These are phyloP conservation scores for Herpotrichia juniperi DNA, from an alignment of 2,329 filamentous ascomycete genomes.

Conservation along the genomic window DNA sequence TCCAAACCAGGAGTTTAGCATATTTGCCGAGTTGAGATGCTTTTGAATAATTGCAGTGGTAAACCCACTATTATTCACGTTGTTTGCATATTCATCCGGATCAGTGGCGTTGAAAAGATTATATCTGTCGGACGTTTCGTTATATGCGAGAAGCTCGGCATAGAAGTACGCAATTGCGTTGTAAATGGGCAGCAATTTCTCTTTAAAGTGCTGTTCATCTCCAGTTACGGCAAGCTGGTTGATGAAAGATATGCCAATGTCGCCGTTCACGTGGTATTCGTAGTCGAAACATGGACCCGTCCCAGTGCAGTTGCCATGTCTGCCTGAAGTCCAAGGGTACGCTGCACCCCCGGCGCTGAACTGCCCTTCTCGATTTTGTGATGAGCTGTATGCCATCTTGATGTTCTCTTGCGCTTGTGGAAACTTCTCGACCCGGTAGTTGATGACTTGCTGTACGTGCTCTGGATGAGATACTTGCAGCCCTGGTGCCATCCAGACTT, in stretches of 20 bases:
- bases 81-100: slow-evolving; percentile 73
- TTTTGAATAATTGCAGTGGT: slow-evolving; percentile 68
- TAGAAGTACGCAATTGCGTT: slow-evolving; percentile 68
- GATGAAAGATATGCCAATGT: slow-evolving; percentile 67
- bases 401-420: slow-evolving; percentile 66
- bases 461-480: slow-evolving; percentile 68
- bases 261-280: slow-evolving; percentile 73
- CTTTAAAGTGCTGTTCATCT: slow-evolving; percentile 61
- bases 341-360: slow-evolving; percentile 65
- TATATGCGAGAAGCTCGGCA: slow-evolving; percentile 64
- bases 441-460: slow-evolving; percentile 66
- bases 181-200: slow-evolving; percentile 66
- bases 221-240: slow-evolving; percentile 67
- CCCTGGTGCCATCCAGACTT: slow-evolving; percentile 72
- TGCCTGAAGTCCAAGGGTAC: slow-evolving; percentile 71
- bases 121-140: slow-evolving; percentile 50
- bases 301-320: slow-evolving; percentile 71
- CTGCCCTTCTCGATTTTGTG: slow-evolving; percentile 63
- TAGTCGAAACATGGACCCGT: slow-evolving; percentile 71
- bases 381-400: slow-evolving; percentile 60
- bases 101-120: slow-evolving; percentile 67
- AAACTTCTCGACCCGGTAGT: slow-evolving; percentile 66
- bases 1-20: slow-evolving; percentile 63
- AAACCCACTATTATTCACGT: slow-evolving; percentile 70
- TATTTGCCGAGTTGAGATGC: slow-evolving; percentile 63